Conservation (phyloP, 768 basidiomycete species). For the Russula compacta region DNA sequence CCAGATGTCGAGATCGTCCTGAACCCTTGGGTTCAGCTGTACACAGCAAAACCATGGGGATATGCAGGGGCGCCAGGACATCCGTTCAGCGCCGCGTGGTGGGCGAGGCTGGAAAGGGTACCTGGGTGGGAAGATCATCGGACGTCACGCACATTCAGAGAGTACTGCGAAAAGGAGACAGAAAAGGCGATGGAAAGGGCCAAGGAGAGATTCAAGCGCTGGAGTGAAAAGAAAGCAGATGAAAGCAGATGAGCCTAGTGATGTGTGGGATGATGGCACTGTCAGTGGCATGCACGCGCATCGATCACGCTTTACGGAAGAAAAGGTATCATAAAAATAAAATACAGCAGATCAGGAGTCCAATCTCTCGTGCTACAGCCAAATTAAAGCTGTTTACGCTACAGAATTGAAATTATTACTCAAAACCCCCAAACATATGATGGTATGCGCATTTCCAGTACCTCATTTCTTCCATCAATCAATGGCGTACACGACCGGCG, state of each 20-base stretch:
- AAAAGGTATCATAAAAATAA: neutral
- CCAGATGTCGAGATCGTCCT: constrained; percentile 37
- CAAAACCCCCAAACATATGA: neutral
- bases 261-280: no score
- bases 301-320: neutral
- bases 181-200: neutral
- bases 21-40: constrained; percentile 33
- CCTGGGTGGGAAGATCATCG: no score
- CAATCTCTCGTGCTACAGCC: neutral
- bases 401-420: neutral
- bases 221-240: neutral
- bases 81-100: no score
- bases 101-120: no score
- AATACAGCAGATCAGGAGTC: neutral
- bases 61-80: constrained; percentile 40
- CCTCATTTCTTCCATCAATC: neutral
- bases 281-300: no score
- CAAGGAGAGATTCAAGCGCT: neutral
- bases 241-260: neutral
- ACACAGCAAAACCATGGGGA: constrained; percentile 52
- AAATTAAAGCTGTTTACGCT: neutral
- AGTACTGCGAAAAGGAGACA: neutral
- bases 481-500: neutral
- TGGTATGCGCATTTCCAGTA: neutral
- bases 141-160: neutral